Evolutionary conservation across 2,329 filamentous ascomycete genomes (phyloP).

Genomic region (Falciphora oryzae): DNA sequence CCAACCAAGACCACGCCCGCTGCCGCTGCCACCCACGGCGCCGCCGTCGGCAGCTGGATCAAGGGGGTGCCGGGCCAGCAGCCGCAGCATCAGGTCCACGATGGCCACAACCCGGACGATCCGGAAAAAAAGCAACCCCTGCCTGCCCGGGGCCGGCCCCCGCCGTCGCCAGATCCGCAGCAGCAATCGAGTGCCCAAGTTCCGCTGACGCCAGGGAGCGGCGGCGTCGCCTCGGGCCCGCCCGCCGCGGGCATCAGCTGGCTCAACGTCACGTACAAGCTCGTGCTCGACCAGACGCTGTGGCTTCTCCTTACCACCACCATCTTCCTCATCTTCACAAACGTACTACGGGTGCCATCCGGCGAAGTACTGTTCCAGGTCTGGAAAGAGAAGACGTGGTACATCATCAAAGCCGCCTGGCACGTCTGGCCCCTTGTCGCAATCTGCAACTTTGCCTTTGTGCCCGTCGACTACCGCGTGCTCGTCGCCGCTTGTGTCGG

Average conservation of each 20-base stretch:
- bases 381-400: conserved; percentile 18
- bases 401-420: conserved; percentile 20
- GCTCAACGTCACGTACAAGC: conserved; percentile 19
- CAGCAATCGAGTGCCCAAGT: not conserved
- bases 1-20: conserved; percentile 14
- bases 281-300: conserved; percentile 21
- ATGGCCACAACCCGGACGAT: conserved; percentile 9
- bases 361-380: conserved; percentile 14
- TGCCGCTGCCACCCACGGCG: not conserved
- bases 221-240: not conserved
- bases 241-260: conserved; percentile 14
- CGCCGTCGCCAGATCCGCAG: not conserved
- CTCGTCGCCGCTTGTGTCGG: conserved; percentile 21
- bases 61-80: not conserved
- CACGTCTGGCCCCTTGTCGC: conserved; percentile 21
- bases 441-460: conserved; percentile 20
- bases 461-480: conserved; percentile 21
- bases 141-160: not conserved
- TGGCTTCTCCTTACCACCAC: conserved; percentile 16
- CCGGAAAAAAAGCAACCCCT: conserved; percentile 7
- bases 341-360: conserved; percentile 18
- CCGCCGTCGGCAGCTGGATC: conserved; percentile 3
- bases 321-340: conserved; percentile 21
- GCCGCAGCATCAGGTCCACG: not conserved
- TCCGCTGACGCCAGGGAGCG: conserved; percentile 8